Percentiles rank a stretch among this genome's conserved stretches.
These are phyloP conservation scores for Apostasia shenzhenica DNA, from an alignment of 106 monocot genomes.

Conservation along the genomic window DNA sequence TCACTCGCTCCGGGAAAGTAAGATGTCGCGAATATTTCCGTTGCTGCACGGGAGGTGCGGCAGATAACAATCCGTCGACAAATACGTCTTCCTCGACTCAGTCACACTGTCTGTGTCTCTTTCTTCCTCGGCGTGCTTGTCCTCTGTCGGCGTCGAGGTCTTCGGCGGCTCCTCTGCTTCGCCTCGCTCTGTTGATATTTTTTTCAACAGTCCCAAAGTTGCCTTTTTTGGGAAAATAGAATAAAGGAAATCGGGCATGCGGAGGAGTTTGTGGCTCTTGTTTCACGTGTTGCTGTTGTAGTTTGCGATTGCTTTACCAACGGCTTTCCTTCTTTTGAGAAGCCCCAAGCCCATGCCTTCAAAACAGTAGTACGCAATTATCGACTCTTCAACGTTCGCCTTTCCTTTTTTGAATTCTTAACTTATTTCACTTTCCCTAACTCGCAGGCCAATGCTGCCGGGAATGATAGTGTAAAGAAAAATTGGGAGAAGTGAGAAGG, in stretches of 20 bases:
- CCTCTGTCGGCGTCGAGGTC: neutral
- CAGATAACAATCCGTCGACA: neutral
- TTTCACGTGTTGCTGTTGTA: constrained; percentile 4
- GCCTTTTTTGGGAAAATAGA: neutral
- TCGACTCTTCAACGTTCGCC: neutral
- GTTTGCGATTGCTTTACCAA: constrained; percentile 5
- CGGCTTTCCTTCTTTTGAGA: constrained; percentile 24
- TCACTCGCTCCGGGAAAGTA: constrained; percentile 14
- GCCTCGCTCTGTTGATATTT: neutral
- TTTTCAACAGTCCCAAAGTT: neutral
- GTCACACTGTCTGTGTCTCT: neutral
- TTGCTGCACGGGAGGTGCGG: neutral
- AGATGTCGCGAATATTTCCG: constrained; percentile 4
- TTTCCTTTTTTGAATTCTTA: constrained; percentile 1
- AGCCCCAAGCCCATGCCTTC: constrained; percentile 6
- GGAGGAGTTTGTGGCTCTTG: neutral
- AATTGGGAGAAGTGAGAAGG: neutral
- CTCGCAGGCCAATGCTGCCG: constrained; percentile 2
- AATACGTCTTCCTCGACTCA: neutral
- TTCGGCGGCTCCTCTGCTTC: constrained; percentile 4
- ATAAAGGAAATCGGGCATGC: neutral
- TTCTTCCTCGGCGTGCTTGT: neutral
- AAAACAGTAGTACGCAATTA: neutral
- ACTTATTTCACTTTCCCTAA: neutral
- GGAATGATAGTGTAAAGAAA: neutral